phyloP scores from a whole-genome alignment of 2,329 filamentous ascomycete species.

The Cordyceps javanica region DNA sequence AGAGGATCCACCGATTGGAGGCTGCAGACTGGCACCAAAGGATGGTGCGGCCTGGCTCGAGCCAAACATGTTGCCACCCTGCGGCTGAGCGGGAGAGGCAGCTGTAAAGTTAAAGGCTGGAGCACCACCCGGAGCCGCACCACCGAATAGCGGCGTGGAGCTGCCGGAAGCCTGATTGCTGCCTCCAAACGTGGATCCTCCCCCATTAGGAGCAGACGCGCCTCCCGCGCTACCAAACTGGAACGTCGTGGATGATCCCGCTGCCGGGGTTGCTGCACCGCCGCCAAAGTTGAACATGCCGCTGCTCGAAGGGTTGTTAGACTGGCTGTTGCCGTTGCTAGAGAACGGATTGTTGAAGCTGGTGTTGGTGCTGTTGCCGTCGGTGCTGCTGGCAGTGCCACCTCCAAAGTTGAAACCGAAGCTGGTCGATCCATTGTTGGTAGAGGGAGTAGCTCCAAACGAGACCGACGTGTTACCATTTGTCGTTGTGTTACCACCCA shows the following conservation, averaged over 20 bases:
- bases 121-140: slow-evolving; percentile 23
- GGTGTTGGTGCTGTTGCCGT: slow-evolving; percentile 21
- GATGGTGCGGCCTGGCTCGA: slow-evolving; percentile 28
- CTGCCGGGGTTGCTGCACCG: slow-evolving; percentile 21
- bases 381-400: not conserved
- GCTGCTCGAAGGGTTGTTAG: slow-evolving; percentile 21
- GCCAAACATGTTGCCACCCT: slow-evolving; percentile 27
- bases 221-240: slow-evolving; percentile 30
- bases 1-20: slow-evolving; percentile 36
- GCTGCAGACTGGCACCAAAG: slow-evolving; percentile 33
- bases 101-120: slow-evolving; percentile 36
- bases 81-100: slow-evolving; percentile 23
- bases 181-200: slow-evolving; percentile 22
- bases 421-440: slow-evolving; percentile 17
- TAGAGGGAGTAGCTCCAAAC: slow-evolving; percentile 27
- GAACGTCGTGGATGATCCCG: slow-evolving; percentile 26
- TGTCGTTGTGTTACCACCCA: slow-evolving; percentile 21
- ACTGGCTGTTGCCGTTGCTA: slow-evolving; percentile 20
- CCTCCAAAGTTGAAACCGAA: slow-evolving; percentile 29
- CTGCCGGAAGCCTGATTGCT: slow-evolving; percentile 18
- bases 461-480: slow-evolving; percentile 26
- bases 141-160: slow-evolving; percentile 26
- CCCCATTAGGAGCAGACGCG: slow-evolving; percentile 18
- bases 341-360: slow-evolving; percentile 37
- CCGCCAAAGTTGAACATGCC: slow-evolving; percentile 35